These are phyloP conservation scores for Paramyrothecium sp. DNA, from an alignment of 2,329 filamentous ascomycete species.

Conservation along the genomic window DNA sequence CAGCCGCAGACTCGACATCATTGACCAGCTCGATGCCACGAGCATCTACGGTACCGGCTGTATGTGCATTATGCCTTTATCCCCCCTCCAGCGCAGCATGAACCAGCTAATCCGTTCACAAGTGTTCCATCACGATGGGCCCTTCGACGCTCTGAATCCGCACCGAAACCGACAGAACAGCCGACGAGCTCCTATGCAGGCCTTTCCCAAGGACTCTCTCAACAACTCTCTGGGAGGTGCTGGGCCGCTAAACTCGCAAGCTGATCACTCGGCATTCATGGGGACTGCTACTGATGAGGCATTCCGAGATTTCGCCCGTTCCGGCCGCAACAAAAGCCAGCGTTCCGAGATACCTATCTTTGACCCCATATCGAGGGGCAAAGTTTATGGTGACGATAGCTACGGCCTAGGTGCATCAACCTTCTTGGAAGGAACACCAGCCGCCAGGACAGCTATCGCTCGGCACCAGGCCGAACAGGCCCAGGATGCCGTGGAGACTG, in stretches of 20 bases:
- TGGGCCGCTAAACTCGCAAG: conserved; percentile 76
- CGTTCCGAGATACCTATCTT: conserved; percentile 53
- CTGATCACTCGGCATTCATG: conserved; percentile 86
- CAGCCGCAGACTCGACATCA: conserved; percentile 71
- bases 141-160: conserved; percentile 94
- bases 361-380: conserved; percentile 65
- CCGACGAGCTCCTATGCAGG: conserved; percentile 88
- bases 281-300: conserved; percentile 79
- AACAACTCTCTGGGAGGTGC: conserved; percentile 91
- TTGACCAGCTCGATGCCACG: conserved; percentile 94
- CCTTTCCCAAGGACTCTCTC: conserved; percentile 86
- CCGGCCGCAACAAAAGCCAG: neutral
- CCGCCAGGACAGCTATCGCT: conserved; percentile 75
- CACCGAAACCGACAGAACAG: conserved; percentile 86
- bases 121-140: conserved; percentile 96
- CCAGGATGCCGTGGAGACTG: conserved; percentile 54
- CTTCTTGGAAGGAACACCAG: conserved; percentile 91
- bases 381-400: conserved; percentile 80
- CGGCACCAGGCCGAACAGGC: conserved; percentile 69
- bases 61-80: conserved; percentile 45
- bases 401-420: conserved; percentile 89
- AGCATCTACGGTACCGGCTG: conserved; percentile 91
- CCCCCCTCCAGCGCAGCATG: neutral
- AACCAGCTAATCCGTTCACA: conserved; percentile 32
- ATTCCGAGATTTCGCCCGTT: conserved; percentile 70